Evolutionary conservation across 1,284 basidiomycete genomes (phyloP).

Genomic region (Heterobasidion irregulare): DNA sequence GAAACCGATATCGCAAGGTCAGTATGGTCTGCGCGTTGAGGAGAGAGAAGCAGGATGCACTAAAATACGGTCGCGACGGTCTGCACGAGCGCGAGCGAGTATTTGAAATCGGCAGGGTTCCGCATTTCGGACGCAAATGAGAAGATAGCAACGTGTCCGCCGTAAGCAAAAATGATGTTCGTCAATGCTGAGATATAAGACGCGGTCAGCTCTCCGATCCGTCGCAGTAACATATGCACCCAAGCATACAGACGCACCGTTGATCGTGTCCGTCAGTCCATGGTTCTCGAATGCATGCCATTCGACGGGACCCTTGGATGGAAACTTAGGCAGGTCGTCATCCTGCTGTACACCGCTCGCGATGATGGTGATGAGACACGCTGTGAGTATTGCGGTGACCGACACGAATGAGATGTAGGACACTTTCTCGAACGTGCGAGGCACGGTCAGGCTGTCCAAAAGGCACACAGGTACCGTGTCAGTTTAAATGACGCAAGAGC

Average conservation of each 20-base stretch:
- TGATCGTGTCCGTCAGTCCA: slow-evolving; percentile 3
- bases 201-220: not conserved
- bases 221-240: not conserved
- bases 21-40: too few relatives aligned
- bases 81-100: slow-evolving; percentile 7
- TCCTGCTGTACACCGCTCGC: slow-evolving; percentile 1
- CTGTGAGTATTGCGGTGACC: slow-evolving; percentile 3
- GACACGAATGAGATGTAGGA: slow-evolving; percentile 8
- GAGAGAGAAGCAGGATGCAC: not conserved
- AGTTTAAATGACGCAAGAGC: not conserved
- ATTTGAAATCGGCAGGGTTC: slow-evolving; percentile 6
- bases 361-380: slow-evolving; percentile 6
- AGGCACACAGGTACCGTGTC: too few relatives aligned
- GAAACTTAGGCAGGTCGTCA: slow-evolving; percentile 1
- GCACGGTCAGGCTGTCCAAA: not conserved
- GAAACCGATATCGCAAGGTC: not conserved
- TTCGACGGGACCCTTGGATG: not conserved
- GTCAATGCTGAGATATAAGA: not conserved
- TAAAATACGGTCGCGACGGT: slow-evolving; percentile 5
- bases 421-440: slow-evolving; percentile 7
- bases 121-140: slow-evolving; percentile 7
- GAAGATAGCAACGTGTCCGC: slow-evolving; percentile 8
- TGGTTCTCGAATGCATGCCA: slow-evolving; percentile 8
- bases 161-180: slow-evolving; percentile 7
- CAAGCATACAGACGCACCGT: not conserved